Evolutionary conservation across 805 yeast species (phyloP).

Genomic region (Lachancea waltii): DNA sequence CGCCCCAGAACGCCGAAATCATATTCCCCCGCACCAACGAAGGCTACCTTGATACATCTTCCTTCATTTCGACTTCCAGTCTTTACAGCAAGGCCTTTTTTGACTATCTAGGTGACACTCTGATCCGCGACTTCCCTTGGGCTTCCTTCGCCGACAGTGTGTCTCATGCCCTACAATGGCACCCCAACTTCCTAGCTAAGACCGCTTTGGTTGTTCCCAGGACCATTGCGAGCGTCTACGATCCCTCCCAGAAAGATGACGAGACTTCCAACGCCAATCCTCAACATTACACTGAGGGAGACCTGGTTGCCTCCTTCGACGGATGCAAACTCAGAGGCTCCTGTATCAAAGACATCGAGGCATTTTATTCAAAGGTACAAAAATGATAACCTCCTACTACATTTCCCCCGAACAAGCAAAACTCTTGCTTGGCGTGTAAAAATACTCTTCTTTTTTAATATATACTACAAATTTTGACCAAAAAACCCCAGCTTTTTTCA

Average conservation of each 20-base stretch:
- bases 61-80: slow-evolving; percentile 67
- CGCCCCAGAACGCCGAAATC: slow-evolving; percentile 49
- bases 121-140: slow-evolving; percentile 57
- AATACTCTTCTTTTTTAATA: not conserved
- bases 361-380: slow-evolving; percentile 17
- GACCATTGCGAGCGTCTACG: slow-evolving; percentile 44
- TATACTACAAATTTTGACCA: slow-evolving; percentile 3
- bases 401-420: not conserved
- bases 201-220: slow-evolving; percentile 67
- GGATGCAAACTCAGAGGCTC: slow-evolving; percentile 45
- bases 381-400: no score
- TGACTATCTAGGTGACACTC: slow-evolving; percentile 75
- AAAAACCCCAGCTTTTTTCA: no score
- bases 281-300: slow-evolving; percentile 52
- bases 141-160: slow-evolving; percentile 46
- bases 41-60: slow-evolving; percentile 54
- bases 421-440: not conserved
- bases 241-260: slow-evolving; percentile 27
- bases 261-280: slow-evolving; percentile 35
- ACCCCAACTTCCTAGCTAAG: slow-evolving; percentile 68
- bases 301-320: slow-evolving; percentile 57
- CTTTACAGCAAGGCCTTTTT: slow-evolving; percentile 57
- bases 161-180: slow-evolving; percentile 93
- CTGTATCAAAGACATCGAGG: slow-evolving; percentile 43
- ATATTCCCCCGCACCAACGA: slow-evolving; percentile 61